These are phyloP conservation scores for Backusella morwellensis DNA, from an alignment of 192 early-diverging fungal genomes.

Conservation along the genomic window DNA sequence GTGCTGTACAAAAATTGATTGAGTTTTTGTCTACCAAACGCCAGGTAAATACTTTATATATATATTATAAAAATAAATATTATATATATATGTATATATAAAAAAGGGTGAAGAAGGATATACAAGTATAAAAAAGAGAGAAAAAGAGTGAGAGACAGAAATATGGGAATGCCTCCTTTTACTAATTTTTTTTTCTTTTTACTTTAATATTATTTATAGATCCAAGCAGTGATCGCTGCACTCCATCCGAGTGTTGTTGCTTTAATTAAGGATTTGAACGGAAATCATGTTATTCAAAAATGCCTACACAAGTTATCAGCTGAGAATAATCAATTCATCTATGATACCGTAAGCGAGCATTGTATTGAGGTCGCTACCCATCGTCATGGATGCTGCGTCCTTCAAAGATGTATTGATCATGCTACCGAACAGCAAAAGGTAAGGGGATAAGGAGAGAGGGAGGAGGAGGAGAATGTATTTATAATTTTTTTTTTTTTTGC, in stretches of 20 bases:
- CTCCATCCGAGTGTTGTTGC: constrained; percentile 69
- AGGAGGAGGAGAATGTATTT: neutral
- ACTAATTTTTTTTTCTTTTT: neutral
- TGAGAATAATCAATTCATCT: constrained; percentile 87
- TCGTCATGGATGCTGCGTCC: constrained; percentile 87
- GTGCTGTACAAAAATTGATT: constrained; percentile 91
- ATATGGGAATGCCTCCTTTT: neutral
- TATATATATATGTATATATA: neutral
- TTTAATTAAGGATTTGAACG: constrained; percentile 89
- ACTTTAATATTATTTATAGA: constrained; percentile 39
- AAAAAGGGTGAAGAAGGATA: neutral
- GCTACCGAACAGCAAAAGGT: constrained; percentile 67
- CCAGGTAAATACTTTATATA: constrained; percentile 40
- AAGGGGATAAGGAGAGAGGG: neutral
- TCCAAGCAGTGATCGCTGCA: constrained; percentile 63
- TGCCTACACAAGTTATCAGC: constrained; percentile 72
- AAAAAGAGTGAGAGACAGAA: neutral
- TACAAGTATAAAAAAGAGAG: neutral
- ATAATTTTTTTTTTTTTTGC: neutral
- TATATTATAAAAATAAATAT: neutral
- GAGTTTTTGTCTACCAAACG: constrained; percentile 67
- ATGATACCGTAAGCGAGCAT: constrained; percentile 72
- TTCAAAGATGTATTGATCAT: constrained; percentile 90
- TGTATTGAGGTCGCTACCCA: constrained; percentile 88
- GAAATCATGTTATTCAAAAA: constrained; percentile 93